Evolutionary conservation across 805 yeast species (phyloP).

Genomic region (Ogataea glucozyma): DNA sequence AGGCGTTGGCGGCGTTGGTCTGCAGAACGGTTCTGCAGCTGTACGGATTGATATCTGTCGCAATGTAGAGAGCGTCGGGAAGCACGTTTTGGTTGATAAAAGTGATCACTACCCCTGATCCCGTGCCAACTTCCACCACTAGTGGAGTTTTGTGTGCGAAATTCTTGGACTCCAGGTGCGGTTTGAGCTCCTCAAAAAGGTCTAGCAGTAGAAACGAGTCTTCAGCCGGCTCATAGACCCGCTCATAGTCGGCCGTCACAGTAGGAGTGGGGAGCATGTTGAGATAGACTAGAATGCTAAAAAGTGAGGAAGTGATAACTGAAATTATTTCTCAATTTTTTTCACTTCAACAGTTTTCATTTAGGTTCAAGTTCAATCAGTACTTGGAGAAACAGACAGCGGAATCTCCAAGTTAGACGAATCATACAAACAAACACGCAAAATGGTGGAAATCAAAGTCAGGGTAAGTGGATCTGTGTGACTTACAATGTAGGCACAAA

Average conservation of each 20-base stretch:
- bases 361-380: too few species aligned
- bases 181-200: slow-evolving; percentile 63
- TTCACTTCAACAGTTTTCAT: too few species aligned
- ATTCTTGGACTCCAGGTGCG: slow-evolving; percentile 29
- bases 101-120: slow-evolving; percentile 86
- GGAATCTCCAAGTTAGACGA: too few species aligned
- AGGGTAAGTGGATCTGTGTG: slow-evolving; percentile 28
- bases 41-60: slow-evolving; percentile 80
- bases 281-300: background rate
- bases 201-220: slow-evolving; percentile 87
- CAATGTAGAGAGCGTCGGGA: slow-evolving; percentile 54
- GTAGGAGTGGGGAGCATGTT: slow-evolving; percentile 84
- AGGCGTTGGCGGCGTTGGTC: slow-evolving; percentile 38
- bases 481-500: background rate
- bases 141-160: slow-evolving; percentile 44
- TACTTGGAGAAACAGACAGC: background rate
- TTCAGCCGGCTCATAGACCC: slow-evolving; percentile 93
- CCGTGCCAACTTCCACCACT: slow-evolving; percentile 85
- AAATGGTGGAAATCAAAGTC: slow-evolving; percentile 33
- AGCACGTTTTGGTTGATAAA: slow-evolving; percentile 63
- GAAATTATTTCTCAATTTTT: too few species aligned
- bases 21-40: slow-evolving; percentile 58
- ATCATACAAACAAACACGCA: background rate
- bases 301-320: too few species aligned
- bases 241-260: slow-evolving; percentile 54